Evolutionary conservation across 1,284 basidiomycete species (phyloP), one percentile per base, ranked within the genome.

Genomic region (Erythrobasidium hasegawianum): DNA sequence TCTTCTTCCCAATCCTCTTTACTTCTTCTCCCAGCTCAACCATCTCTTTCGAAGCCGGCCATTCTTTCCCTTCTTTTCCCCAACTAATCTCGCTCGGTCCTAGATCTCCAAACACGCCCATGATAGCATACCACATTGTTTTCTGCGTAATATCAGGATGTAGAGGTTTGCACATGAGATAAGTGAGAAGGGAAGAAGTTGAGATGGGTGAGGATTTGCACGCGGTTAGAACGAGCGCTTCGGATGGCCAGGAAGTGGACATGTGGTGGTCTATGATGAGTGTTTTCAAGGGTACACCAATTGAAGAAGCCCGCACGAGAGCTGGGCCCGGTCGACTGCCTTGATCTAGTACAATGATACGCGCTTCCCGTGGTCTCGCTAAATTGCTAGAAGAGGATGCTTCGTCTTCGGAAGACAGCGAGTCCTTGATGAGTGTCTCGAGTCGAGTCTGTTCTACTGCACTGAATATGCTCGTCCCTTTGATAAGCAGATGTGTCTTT

Each of bases 221-320:
- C 0, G 72, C 72, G 9, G 64, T 66, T 1, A 73, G 57, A 47
- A 72, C 69, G 0, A 20, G 1, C 1, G 67, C 24, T 18, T 52
- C 67, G 2, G 60, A 59, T 1, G 72, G 71, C 52, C 71, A 73
- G 2, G 58, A 24, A n/a, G 38, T 40, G 14, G 69, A 71, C 43
- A 70, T 67, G 53, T 73, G 72, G 64, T 73, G 72, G 54, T 73
- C 72, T 52, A 73, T 55, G 20, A 73, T 61, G 43, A 73, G 70
- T 13, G 69, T 70, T 18, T 59, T 26, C 13, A 67, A 57, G 20
- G 27, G 54, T 1, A 67, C 67, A 5, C 27, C 24, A 33, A 61
- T 26, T n/a, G 27, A 24, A n/a, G n/a, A 14, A 16, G 47, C 39
- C 8, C 67, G 62, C n/a, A 73, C 43, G 14, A 72, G 57, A 9